phyloP scores from a whole-genome alignment of 352 stramenopile genomes.

The Aphanomyces cochlioides region DNA sequence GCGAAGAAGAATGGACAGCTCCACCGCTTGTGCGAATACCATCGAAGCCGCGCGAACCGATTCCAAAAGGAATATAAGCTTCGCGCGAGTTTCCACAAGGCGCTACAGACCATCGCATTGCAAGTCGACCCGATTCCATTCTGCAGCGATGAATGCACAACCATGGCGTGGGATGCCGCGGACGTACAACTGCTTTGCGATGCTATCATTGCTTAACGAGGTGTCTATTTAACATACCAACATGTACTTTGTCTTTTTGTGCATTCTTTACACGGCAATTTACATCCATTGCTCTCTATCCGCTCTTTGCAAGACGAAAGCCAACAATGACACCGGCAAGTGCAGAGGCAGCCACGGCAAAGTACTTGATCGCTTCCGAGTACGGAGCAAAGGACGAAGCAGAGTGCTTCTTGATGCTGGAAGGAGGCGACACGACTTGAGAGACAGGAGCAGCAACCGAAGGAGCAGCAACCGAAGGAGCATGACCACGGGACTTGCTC shows the following conservation, averaged over 20 bases:
- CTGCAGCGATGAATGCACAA: background rate
- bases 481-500: conserved; percentile 2
- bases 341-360: background rate
- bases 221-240: background rate
- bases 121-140: conserved; percentile 9
- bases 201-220: conserved; percentile 2
- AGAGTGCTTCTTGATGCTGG: too few species aligned
- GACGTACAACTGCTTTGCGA: conserved; percentile 11
- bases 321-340: conserved; percentile 5
- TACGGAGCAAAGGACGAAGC: background rate
- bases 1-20: conserved; percentile 64
- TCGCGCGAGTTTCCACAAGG: background rate
- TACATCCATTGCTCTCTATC: background rate
- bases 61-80: conserved; percentile 48
- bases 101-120: background rate
- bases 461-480: background rate
- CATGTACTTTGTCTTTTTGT: background rate
- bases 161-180: background rate
- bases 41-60: conserved; percentile 64
- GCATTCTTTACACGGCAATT: background rate
- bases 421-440: too few species aligned
- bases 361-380: background rate
- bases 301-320: conserved; percentile 8
- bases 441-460: too few species aligned
- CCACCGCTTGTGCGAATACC: conserved; percentile 67